Conservation (phyloP, 78 protist genomes). For the Tieghemostelium lacteum region DNA sequence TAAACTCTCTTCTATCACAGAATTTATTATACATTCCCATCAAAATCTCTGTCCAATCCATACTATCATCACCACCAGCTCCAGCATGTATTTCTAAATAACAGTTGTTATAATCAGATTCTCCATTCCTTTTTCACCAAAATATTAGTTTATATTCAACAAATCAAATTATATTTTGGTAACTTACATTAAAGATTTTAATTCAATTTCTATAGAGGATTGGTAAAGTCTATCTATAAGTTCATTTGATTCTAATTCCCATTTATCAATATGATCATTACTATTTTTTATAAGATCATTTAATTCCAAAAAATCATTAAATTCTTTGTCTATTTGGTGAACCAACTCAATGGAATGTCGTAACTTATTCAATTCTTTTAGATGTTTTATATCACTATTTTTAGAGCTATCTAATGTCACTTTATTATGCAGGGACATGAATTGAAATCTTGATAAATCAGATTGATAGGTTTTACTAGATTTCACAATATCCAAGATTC, state of each 20-base stretch:
- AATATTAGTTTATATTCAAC: no score
- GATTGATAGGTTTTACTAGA: not conserved
- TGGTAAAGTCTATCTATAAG: not conserved
- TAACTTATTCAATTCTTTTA: not conserved
- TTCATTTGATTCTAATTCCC: not conserved
- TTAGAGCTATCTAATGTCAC: not conserved
- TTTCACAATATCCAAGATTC: conserved; percentile 6
- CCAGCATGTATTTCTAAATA: conserved; percentile 71
- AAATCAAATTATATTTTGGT: no score
- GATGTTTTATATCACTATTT: not conserved
- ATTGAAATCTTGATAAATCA: not conserved
- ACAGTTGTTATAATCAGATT: conserved; percentile 11
- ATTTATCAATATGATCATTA: conserved; percentile 1
- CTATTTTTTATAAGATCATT: not conserved
- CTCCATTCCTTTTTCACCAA: conserved; percentile 11
- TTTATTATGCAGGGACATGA: not conserved
- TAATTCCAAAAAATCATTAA: conserved; percentile 6
- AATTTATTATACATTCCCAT: conserved; percentile 50
- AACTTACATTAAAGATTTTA: no score
- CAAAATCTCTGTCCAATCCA: conserved; percentile 76
- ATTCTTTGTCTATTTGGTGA: not conserved
- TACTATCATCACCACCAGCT: conserved; percentile 66
- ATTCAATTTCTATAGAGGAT: no score
- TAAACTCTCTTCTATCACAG: conserved; percentile 13
- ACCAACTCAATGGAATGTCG: not conserved